phyloP scores from a whole-genome alignment of 1,139 yeast genomes.

The Sugiyamaella neomexicana region DNA sequence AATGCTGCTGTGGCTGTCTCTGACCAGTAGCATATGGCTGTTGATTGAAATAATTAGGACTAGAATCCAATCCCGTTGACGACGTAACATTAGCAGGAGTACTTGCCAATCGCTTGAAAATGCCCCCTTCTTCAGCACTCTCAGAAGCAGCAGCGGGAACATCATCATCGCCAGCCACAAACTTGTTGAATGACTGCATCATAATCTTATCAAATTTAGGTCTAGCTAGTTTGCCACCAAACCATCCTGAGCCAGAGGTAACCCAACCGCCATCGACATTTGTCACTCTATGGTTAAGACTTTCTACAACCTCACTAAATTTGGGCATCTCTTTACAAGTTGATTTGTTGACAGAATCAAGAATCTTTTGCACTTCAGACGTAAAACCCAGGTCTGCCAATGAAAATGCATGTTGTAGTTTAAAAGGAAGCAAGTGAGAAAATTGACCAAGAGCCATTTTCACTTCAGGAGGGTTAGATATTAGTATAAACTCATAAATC shows the following conservation, averaged over 20 bases:
- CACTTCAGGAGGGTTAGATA: conserved; percentile 35
- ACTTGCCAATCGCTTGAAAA: conserved; percentile 61
- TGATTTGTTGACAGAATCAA: conserved; percentile 49
- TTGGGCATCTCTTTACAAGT: conserved; percentile 15
- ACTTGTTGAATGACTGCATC: conserved; percentile 75
- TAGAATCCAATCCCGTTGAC: conserved; percentile 14
- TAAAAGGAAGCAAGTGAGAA: conserved; percentile 57
- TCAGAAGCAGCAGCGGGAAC: conserved; percentile 32
- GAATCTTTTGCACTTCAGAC: conserved; percentile 58
- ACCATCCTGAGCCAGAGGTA: conserved; percentile 53
- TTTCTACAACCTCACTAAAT: conserved; percentile 36
- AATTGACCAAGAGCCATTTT: conserved; percentile 37
- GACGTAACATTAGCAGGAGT: conserved; percentile 26
- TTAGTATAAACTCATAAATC: conserved; percentile 62
- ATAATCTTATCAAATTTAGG: conserved; percentile 80
- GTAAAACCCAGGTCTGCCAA: conserved; percentile 63
- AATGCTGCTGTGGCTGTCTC: background rate
- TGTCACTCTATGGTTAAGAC: conserved; percentile 30
- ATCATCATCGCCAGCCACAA: conserved; percentile 82
- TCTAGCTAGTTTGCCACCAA: conserved; percentile 61
- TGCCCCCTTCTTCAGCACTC: conserved; percentile 51
- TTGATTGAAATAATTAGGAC: conserved; percentile 19
- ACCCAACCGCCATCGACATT: conserved; percentile 35
- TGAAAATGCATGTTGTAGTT: conserved; percentile 60
- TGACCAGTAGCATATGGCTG: conserved; percentile 12